phyloP scores from a whole-genome alignment of 257 asterid genomes.

The Cruciata laevipes region DNA sequence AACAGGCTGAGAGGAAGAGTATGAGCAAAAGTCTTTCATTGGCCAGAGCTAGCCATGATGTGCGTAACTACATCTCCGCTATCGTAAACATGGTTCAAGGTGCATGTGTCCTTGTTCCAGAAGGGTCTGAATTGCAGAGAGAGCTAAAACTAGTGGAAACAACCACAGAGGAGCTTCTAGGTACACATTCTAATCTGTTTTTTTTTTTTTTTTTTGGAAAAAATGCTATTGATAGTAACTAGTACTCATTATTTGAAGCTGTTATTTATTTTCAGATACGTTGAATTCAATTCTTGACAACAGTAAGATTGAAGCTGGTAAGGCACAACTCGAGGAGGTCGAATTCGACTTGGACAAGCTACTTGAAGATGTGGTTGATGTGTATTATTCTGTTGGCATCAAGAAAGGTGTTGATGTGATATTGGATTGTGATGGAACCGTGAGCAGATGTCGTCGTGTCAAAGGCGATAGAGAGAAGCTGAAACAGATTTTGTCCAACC shows the following conservation, averaged over 20 bases:
- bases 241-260: not conserved
- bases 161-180: constrained; percentile 44
- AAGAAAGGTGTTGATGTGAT: constrained; percentile 69
- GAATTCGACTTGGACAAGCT: constrained; percentile 49
- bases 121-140: constrained; percentile 26
- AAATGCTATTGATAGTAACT: not conserved
- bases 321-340: constrained; percentile 54
- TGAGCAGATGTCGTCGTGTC: constrained; percentile 26
- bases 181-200: constrained; percentile 19
- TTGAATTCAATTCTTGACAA: constrained; percentile 65
- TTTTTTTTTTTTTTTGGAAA: too few relatives aligned
- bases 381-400: constrained; percentile 45
- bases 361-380: constrained; percentile 58
- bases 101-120: constrained; percentile 27
- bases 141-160: constrained; percentile 41
- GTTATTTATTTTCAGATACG: constrained; percentile 28
- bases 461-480: constrained; percentile 63
- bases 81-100: constrained; percentile 45
- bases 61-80: constrained; percentile 62
- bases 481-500: constrained; percentile 57
- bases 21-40: constrained; percentile 62
- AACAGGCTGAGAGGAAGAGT: constrained; percentile 61
- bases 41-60: constrained; percentile 75
- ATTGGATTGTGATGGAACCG: constrained; percentile 58
- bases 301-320: constrained; percentile 63